These are phyloP conservation scores for Aquilaria agallochum DNA, from an alignment of 441 rosid genomes.

Conservation along the genomic window DNA sequence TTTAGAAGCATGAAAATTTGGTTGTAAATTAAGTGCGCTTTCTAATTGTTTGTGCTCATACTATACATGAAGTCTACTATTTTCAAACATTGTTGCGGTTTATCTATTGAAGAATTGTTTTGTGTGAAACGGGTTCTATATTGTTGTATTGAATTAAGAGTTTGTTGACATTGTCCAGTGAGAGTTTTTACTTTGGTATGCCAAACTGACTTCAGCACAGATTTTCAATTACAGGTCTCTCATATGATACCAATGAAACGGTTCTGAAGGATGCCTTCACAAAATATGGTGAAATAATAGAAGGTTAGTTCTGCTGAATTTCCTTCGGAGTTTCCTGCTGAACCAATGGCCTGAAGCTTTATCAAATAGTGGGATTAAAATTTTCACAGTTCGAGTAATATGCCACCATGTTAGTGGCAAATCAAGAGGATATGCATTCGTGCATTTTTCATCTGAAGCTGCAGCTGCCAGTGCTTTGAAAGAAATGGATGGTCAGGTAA, in stretches of 20 bases:
- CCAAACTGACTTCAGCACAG: not conserved
- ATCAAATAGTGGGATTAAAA: not conserved
- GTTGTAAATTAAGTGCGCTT: no score
- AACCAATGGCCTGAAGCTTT: not conserved
- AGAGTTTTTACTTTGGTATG: no score
- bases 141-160: no score
- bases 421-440: conserved; percentile 77
- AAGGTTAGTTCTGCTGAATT: conserved; percentile 21
- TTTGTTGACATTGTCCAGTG: no score
- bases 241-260: conserved; percentile 61
- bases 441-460: conserved; percentile 40
- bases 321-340: no score
- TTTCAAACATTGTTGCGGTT: no score
- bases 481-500: conserved; percentile 55
- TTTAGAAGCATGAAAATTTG: no score
- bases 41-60: no score
- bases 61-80: no score
- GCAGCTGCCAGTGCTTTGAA: conserved; percentile 49
- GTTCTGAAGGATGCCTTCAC: conserved; percentile 46
- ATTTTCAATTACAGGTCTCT: conserved; percentile 43
- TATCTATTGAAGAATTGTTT: no score
- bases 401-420: conserved; percentile 60
- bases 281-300: conserved; percentile 42
- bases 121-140: no score
- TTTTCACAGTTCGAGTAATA: conserved; percentile 46